Evolutionary conservation across 257 asterid species (phyloP).

Genomic region (Leptodermis oblonga): DNA sequence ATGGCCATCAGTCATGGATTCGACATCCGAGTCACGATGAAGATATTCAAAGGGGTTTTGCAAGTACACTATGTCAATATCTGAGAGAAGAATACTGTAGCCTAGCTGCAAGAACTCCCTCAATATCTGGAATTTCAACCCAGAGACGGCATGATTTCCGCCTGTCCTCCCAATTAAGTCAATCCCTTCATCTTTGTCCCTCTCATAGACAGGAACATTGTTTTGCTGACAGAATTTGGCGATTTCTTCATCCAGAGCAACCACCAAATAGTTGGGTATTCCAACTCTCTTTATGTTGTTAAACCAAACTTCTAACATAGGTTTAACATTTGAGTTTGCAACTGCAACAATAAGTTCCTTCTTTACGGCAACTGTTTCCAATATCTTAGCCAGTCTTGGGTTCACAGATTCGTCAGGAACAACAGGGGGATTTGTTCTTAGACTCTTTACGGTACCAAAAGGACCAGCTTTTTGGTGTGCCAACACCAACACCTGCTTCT

Average conservation of each 20-base stretch:
- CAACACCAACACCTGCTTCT: slow-evolving; percentile 43
- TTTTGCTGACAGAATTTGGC: slow-evolving; percentile 41
- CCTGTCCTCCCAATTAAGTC: slow-evolving; percentile 47
- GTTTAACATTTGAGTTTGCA: slow-evolving; percentile 53
- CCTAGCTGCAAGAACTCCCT: slow-evolving; percentile 70
- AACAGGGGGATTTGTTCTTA: slow-evolving; percentile 45
- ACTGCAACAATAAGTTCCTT: slow-evolving; percentile 58
- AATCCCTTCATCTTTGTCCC: slow-evolving; percentile 32
- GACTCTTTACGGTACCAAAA: slow-evolving; percentile 52
- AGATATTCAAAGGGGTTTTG: slow-evolving; percentile 58
- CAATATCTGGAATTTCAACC: slow-evolving; percentile 53
- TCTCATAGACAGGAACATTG: slow-evolving; percentile 43
- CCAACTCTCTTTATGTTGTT: slow-evolving; percentile 51
- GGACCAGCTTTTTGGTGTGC: slow-evolving; percentile 45
- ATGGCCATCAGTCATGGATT: slow-evolving; percentile 74
- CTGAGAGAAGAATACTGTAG: slow-evolving; percentile 63
- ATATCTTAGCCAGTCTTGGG: slow-evolving; percentile 53
- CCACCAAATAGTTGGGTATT: slow-evolving; percentile 55
- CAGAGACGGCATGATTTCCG: slow-evolving; percentile 64
- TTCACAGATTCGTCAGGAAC: slow-evolving; percentile 48
- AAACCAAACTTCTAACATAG: slow-evolving; percentile 54
- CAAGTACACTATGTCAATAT: slow-evolving; percentile 57
- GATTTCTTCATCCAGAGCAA: slow-evolving; percentile 57
- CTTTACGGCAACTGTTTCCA: slow-evolving; percentile 43
- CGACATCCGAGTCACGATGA: slow-evolving; percentile 67